Base-by-base conservation (phyloP, 129 eudicot genomes). In the Rutidosis leptorrhynchoides region DNA sequence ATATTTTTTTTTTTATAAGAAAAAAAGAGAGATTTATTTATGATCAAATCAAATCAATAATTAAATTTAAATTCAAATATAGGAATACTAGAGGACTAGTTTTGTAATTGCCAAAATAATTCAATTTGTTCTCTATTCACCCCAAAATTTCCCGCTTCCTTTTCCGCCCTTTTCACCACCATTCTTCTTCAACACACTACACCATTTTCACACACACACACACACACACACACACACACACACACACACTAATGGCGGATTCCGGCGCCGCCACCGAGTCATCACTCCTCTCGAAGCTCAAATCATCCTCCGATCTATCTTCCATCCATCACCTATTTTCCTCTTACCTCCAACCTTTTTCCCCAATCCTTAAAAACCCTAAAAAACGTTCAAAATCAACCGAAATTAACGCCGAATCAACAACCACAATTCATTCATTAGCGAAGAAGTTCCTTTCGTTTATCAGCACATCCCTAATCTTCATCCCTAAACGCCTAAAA, bases 401-500 rank as follows among this genome's bases (percentile, higher is more conserved):
- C 2, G 77, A 81, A 77, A 29, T 68, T 59, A 57, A 67, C 19
- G 28, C 68, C 65, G 29, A 73, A 66, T 4, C 68, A 16, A 40
- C 65, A 69, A 65, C 53, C 16, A 6, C 40, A 0, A 51, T 74
- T 74, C 83, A 96, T 0, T 15, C 86, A 5, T 89, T 93, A 23
- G 96, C 96, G 11, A 93, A 88, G 42, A 74, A 83, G 32, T 93
- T 71, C 74, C 62, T 88, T 5, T 71, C 92, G 0, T 88, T 93
- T 65, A 65, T 93, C 30, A 83, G 76, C 77, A 70, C 62, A 42
- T 8, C 89, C 67, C 79, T 88, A 40, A 75, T 87, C 0, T 59
- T 85, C n/a, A 26, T 93, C 68, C 98, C 95, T 24, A 93, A 84
- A 73, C 84, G 87, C 71, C 92, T 93, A 62, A 71, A 79, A 16